Conservation (phyloP, 140 eudicot genomes). For the Flaveria floridana region DNA sequence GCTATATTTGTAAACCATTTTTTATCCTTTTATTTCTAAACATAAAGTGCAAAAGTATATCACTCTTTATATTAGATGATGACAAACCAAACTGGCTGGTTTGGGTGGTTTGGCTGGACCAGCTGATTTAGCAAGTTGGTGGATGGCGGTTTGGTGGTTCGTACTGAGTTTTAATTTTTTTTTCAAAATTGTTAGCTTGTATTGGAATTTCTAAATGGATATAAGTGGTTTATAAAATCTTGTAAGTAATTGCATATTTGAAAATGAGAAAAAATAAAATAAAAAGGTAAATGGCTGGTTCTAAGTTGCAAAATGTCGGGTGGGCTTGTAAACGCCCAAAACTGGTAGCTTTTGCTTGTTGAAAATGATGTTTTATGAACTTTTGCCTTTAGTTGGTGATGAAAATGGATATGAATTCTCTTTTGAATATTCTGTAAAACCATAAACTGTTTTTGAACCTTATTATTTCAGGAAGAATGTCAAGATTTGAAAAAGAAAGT, state of each 20-base stretch:
- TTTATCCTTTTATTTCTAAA: not conserved
- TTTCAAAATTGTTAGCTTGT: not conserved
- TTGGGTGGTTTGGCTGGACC: not conserved
- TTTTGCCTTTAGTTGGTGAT: not conserved
- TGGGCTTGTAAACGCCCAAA: not conserved
- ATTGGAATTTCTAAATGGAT: not conserved
- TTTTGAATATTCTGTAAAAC: not conserved
- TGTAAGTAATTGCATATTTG: not conserved
- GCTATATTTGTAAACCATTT: not conserved
- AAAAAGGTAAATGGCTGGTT: not conserved
- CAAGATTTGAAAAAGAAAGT: conserved; percentile 53
- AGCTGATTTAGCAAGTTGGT: not conserved
- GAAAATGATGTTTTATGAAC: not conserved
- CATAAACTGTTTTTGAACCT: conserved; percentile 14
- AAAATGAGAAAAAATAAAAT: not conserved
- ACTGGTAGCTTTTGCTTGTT: not conserved
- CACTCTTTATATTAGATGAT: not conserved
- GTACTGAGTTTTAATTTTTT: not conserved
- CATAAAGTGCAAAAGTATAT: not conserved
- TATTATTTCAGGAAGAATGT: conserved; percentile 67
- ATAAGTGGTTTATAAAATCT: not conserved
- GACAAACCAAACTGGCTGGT: not conserved
- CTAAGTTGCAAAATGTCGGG: not conserved
- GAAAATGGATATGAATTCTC: not conserved
- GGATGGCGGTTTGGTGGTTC: not conserved